These are phyloP conservation scores for Hemisphaericaspora lyxosophila DNA, from an alignment of 1,139 yeast species.

Conservation along the genomic window DNA sequence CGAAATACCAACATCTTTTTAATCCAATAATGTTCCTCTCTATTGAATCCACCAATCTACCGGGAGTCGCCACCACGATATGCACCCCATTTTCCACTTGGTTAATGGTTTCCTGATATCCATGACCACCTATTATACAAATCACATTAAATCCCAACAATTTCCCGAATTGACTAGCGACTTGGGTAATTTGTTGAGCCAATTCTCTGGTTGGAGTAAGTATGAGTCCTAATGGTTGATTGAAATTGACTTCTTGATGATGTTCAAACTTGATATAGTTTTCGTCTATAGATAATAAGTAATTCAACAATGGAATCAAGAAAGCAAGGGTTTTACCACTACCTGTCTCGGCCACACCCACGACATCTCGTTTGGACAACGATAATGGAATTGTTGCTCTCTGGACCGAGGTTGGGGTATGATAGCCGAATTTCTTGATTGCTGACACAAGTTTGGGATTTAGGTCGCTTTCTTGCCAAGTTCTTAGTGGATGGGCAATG, in stretches of 20 bases:
- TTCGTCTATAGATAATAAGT: conserved; percentile 42
- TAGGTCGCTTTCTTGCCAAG: conserved; percentile 62
- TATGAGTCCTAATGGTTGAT: conserved; percentile 57
- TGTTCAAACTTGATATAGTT: conserved; percentile 39
- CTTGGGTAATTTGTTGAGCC: conserved; percentile 79
- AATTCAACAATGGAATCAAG: conserved; percentile 68
- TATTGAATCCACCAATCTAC: conserved; percentile 77
- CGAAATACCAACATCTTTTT: conserved; percentile 62
- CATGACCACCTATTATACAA: conserved; percentile 87
- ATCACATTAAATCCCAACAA: conserved; percentile 50
- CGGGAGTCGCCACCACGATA: conserved; percentile 90
- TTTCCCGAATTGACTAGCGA: conserved; percentile 53
- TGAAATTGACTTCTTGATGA: conserved; percentile 26
- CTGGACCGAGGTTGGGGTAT: conserved; percentile 84
- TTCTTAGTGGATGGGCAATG: conserved; percentile 61
- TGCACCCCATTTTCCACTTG: conserved; percentile 58
- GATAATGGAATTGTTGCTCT: conserved; percentile 84
- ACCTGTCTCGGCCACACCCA: conserved; percentile 96
- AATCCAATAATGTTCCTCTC: conserved; percentile 65
- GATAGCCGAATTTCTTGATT: conserved; percentile 44
- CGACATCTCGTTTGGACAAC: conserved; percentile 57
- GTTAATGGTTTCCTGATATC: conserved; percentile 69
- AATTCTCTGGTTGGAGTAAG: conserved; percentile 93
- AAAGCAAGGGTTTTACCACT: conserved; percentile 92
- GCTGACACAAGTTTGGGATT: conserved; percentile 42